Percentiles rank a stretch among this genome's conserved stretches.
Conservation (phyloP, 179 eudicot genomes). For the Spinacia oleracea region DNA sequence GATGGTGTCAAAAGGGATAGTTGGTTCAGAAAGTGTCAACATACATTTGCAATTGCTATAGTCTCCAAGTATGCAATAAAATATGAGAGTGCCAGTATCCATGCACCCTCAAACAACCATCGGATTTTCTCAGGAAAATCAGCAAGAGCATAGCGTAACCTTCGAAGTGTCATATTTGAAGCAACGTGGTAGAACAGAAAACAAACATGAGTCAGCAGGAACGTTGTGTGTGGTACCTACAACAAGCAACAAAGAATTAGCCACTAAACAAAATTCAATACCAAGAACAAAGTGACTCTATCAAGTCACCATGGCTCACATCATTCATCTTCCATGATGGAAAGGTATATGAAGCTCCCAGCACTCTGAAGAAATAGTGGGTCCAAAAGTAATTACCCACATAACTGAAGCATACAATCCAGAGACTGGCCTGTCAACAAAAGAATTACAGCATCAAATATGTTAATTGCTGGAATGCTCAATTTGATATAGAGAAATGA, state of each 20-base stretch:
- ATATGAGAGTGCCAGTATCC: conserved; percentile 88
- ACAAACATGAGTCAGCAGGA: conserved; percentile 85
- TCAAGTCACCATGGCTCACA: conserved; percentile 47
- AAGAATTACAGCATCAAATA: conserved; percentile 20
- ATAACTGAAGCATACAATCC: conserved; percentile 87
- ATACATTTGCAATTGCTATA: conserved; percentile 80
- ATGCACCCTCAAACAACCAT: conserved; percentile 75
- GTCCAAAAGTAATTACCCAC: conserved; percentile 99
- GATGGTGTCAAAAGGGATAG: neutral
- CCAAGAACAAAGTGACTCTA: neutral
- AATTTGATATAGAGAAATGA: neutral
- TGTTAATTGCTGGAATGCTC: neutral
- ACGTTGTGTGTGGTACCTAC: conserved; percentile 97
- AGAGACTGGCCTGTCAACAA: conserved; percentile 78
- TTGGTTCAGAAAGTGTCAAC: conserved; percentile 26
- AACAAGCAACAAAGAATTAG: conserved; percentile 12
- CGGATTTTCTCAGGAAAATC: conserved; percentile 64
- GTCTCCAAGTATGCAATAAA: conserved; percentile 98
- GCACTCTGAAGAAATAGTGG: conserved; percentile 92
- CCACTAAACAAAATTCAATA: neutral
- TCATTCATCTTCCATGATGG: conserved; percentile 99
- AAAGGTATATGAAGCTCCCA: conserved; percentile 97
- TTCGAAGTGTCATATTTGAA: conserved; percentile 92
- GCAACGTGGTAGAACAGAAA: conserved; percentile 88
- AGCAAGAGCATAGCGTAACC: conserved; percentile 69